These are phyloP conservation scores for Cymbopogon flexuosus DNA, from an alignment of 202 grass and related monocot genomes.

Conservation along the genomic window DNA sequence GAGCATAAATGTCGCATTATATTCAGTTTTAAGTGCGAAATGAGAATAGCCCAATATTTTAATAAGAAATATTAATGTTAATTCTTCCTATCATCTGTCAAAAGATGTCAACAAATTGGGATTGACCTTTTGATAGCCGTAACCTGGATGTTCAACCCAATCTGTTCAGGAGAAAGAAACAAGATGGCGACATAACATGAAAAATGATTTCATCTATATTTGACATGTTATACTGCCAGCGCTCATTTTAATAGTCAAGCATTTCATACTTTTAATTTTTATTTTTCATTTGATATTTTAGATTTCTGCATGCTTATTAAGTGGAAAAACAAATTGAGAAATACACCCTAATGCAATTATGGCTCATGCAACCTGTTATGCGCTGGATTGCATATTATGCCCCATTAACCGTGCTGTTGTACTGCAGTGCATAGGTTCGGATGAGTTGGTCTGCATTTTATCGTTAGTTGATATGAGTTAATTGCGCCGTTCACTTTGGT, in stretches of 20 bases:
- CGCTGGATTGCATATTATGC: background rate
- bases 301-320: background rate
- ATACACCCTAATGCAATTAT: background rate
- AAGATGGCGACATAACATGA: background rate
- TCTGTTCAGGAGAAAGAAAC: background rate
- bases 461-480: background rate
- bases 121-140: background rate
- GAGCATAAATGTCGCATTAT: background rate
- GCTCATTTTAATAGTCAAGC: background rate
- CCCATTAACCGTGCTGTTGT: background rate
- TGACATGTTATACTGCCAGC: background rate
- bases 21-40: background rate
- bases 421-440: background rate
- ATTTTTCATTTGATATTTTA: background rate
- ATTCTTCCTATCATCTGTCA: background rate
- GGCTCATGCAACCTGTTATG: background rate
- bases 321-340: background rate
- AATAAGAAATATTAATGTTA: background rate
- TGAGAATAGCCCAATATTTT: background rate
- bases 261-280: background rate
- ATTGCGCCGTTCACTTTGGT: background rate
- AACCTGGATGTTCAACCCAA: slow-evolving; percentile 6
- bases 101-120: background rate
- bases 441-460: background rate
- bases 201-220: background rate